Conservation (phyloP, 2,329 filamentous ascomycete species). For the Paramyrothecium sp. region DNA sequence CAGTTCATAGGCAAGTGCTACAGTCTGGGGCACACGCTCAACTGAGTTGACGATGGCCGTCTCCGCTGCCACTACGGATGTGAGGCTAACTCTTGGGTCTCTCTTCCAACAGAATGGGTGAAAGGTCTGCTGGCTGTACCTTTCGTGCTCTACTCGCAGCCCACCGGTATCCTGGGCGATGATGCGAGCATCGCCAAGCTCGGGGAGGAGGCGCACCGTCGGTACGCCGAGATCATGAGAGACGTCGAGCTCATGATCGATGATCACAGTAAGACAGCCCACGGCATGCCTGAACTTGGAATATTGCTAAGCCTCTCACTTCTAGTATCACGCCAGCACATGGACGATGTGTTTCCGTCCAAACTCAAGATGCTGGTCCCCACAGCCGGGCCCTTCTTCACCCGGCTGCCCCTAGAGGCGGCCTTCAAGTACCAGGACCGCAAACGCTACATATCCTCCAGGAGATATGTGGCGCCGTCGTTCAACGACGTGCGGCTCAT, state of each 20-base stretch:
- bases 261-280: constrained; percentile 72
- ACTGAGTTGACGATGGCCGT: no score
- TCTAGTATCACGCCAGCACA: constrained; percentile 68
- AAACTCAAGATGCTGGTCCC: constrained; percentile 93
- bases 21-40: no score
- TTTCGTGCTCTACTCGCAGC: constrained; percentile 94
- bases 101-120: constrained; percentile 91
- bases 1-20: constrained; percentile 72
- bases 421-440: constrained; percentile 90
- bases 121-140: constrained; percentile 92
- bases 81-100: neutral
- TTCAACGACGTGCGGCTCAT: constrained; percentile 96
- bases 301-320: constrained; percentile 2
- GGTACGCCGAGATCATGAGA: constrained; percentile 92
- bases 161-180: constrained; percentile 79
- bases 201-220: constrained; percentile 76
- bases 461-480: constrained; percentile 90
- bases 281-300: neutral
- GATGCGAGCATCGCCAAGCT: constrained; percentile 66
- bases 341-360: constrained; percentile 67
- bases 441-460: constrained; percentile 81
- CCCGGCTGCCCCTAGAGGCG: constrained; percentile 78
- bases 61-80: no score
- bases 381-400: constrained; percentile 91
- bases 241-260: constrained; percentile 91